A percentile compares a stretch with the other conserved stretches of the same genome.
phyloP scores from a whole-genome alignment of 371 early-diverging fungal genomes.

The Haplosporangium sp. region DNA sequence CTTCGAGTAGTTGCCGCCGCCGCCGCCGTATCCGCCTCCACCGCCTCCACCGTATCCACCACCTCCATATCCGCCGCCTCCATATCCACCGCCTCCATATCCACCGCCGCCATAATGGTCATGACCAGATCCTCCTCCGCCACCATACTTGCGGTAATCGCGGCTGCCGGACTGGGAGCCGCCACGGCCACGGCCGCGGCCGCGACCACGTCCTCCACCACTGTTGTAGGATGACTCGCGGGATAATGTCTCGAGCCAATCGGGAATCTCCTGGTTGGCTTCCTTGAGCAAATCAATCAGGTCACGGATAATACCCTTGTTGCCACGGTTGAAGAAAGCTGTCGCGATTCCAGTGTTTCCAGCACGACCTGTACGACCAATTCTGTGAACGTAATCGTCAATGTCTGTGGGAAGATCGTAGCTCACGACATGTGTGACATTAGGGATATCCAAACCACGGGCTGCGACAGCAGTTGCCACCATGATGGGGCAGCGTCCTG shows the following conservation, averaged over 20 bases:
- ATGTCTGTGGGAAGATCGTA: slow-evolving; percentile 95
- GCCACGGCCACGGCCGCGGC: slow-evolving; percentile 53
- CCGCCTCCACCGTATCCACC: slow-evolving; percentile 13
- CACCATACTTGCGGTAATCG: slow-evolving; percentile 57
- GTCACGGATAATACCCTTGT: slow-evolving; percentile 88
- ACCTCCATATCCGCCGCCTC: slow-evolving; percentile 21
- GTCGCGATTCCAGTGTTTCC: slow-evolving; percentile 95
- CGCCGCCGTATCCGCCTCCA: slow-evolving; percentile 12
- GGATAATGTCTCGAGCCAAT: slow-evolving; percentile 79
- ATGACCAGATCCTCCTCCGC: slow-evolving; percentile 30
- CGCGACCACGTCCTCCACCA: slow-evolving; percentile 68
- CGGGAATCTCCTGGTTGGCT: slow-evolving; percentile 89
- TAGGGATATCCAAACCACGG: slow-evolving; percentile 96
- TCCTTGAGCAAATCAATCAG: slow-evolving; percentile 91
- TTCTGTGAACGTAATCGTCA: slow-evolving; percentile 98
- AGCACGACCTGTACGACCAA: slow-evolving; percentile 99
- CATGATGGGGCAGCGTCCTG: slow-evolving; percentile 92
- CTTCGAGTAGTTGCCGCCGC: slow-evolving; percentile 28
- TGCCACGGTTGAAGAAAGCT: slow-evolving; percentile 97
- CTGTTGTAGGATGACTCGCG: slow-evolving; percentile 66
- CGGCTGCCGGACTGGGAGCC: slow-evolving; percentile 33
- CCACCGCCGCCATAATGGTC: slow-evolving; percentile 33
- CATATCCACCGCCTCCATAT: slow-evolving; percentile 40
- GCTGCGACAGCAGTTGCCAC: slow-evolving; percentile 99
- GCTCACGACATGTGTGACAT: slow-evolving; percentile 92